These are phyloP conservation scores for Ustilago loliicola DNA, from an alignment of 1,284 basidiomycete genomes.

Conservation along the genomic window DNA sequence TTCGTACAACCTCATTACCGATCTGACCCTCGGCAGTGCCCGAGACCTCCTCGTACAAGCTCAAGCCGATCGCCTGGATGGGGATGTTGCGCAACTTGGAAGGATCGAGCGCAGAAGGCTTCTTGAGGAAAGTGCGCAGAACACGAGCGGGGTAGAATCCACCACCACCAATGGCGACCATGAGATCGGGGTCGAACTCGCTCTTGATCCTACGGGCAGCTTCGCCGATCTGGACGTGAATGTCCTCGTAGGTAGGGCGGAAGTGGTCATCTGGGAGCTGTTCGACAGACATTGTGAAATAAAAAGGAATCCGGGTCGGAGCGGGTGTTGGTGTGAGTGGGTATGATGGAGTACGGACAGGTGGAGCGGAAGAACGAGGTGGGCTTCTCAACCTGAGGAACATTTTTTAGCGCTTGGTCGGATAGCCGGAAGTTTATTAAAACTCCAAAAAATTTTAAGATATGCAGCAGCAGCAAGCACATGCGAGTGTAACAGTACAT, in stretches of 20 bases:
- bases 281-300: constrained; percentile 38
- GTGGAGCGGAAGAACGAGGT: neutral
- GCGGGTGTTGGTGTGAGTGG: neutral
- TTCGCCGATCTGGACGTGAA: constrained; percentile 65
- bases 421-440: constrained; percentile 6
- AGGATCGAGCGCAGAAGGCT: constrained; percentile 56
- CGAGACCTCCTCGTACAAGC: constrained; percentile 69
- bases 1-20: constrained; percentile 67
- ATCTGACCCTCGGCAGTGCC: constrained; percentile 63
- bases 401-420: neutral
- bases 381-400: neutral
- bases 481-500: too few species aligned
- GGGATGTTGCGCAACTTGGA: constrained; percentile 68
- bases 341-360: constrained; percentile 6
- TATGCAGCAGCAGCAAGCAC: constrained; percentile 2
- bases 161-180: constrained; percentile 69
- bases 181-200: constrained; percentile 65
- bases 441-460: constrained; percentile 1
- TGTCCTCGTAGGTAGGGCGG: constrained; percentile 69
- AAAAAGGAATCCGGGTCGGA: neutral
- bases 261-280: constrained; percentile 68
- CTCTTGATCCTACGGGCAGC: constrained; percentile 61
- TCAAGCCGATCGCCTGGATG: constrained; percentile 69
- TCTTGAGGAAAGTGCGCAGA: constrained; percentile 69
- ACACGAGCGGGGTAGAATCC: constrained; percentile 70